Conservation (phyloP, 1,284 basidiomycete species). For the Cutaneotrichosporon mucoides region DNA sequence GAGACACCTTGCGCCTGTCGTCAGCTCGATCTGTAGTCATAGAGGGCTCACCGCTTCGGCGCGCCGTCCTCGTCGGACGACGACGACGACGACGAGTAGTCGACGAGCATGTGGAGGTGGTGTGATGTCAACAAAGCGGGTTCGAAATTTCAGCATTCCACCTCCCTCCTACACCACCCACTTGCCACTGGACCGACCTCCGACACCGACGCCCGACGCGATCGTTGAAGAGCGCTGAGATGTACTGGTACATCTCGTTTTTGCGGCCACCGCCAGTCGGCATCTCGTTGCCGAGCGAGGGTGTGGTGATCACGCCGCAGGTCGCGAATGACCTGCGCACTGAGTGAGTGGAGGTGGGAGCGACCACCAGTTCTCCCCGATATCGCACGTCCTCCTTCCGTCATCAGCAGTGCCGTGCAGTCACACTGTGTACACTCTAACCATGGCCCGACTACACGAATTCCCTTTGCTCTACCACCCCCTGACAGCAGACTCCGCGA, state of each 20-base stretch:
- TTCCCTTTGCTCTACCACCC: background rate
- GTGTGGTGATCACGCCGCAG: constrained; percentile 46
- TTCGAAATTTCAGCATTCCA: constrained; percentile 1
- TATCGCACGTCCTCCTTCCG: no score
- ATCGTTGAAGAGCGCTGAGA: constrained; percentile 5
- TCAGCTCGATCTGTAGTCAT: background rate
- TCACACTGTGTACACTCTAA: no score
- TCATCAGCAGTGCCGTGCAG: no score
- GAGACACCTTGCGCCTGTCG: background rate
- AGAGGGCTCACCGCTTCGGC: background rate
- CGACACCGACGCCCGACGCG: no score
- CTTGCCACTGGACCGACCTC: background rate
- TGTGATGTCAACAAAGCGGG: constrained; percentile 1
- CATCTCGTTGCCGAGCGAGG: constrained; percentile 18
- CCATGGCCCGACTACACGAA: background rate
- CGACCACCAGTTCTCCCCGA: no score
- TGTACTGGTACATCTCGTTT: constrained; percentile 51
- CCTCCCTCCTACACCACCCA: background rate
- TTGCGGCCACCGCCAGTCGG: constrained; percentile 46
- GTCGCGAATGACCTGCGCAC: constrained; percentile 50
- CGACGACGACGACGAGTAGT: background rate
- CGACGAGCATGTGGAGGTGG: background rate
- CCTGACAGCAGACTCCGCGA: constrained; percentile 26
- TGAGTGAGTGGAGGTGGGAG: constrained; percentile 33
- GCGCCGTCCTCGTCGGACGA: background rate